Base-by-base conservation (phyloP, 495 filamentous ascomycete genomes). In the Acidiella bohemica region DNA sequence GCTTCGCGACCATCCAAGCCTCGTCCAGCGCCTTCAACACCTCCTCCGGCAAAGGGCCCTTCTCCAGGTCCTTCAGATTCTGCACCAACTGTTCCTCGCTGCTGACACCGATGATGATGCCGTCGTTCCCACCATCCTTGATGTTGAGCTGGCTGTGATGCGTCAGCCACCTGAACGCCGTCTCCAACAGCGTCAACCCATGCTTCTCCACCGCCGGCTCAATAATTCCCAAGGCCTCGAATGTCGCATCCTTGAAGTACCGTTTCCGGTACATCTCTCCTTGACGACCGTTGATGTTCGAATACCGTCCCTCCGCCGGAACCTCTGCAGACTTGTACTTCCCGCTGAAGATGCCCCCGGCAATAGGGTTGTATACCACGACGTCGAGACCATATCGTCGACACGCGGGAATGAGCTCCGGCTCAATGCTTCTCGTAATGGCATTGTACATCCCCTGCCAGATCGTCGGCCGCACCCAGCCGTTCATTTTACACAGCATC, bases 351-450 rank as follows among this genome's bases (percentile, higher is more conserved):
- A 93, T 58, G 0, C 87, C 87, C 4, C 85, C 86, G 8, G 82
- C 84, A 36, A 82, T 63, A 0, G 87, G 87, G 57, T 93, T 93
- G 60, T 95, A 93, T 2, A 46, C 46, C 19, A 93, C 85, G 18
- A 93, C 72, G 44, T 90, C 81, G 20, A 95, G 65, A 0, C 83
- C 81, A 53, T 88, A 93, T 12, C 83, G 75, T n/a, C 76, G 71
- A 50, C 83, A 93, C 5, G 76, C 76, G 0, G 73, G 78, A 21
- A 93, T 67, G 24, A 93, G 64, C 59, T 95, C 87, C 11, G 72
- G 57, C 59, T 93, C 86, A 38, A 93, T 78, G 6, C 70, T 72
- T 10, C 86, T 80, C 28, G 73, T 73, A 42, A 86, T 76, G 41
- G 67, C 67, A 51, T 78, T 86, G 60, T 80, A 84, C 73, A 80